Percentiles rank a stretch among this genome's conserved stretches.
Conservation (phyloP, 345 rosid genomes). For the Hibiscus tridactylites region DNA sequence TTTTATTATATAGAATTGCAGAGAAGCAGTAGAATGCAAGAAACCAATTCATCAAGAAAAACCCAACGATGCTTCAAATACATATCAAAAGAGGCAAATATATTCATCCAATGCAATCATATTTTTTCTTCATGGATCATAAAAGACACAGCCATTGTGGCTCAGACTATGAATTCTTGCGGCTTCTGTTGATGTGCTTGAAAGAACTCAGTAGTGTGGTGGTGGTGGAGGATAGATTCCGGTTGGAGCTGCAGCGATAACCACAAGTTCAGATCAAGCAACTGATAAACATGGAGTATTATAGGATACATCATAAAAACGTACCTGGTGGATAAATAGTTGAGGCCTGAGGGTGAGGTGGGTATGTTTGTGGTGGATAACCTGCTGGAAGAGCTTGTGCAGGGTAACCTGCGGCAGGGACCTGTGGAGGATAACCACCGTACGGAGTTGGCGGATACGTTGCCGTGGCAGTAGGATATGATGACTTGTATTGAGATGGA, state of each 20-base stretch:
- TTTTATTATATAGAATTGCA: not conserved
- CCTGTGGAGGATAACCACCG: not conserved
- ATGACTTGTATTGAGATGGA: not conserved
- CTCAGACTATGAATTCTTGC: not conserved
- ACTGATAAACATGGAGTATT: not conserved
- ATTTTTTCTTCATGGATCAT: not conserved
- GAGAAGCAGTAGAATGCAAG: not conserved
- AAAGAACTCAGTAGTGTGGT: not conserved
- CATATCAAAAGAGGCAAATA: not conserved
- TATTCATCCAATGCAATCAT: not conserved
- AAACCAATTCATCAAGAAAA: not conserved
- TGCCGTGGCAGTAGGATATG: not conserved
- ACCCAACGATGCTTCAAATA: not conserved
- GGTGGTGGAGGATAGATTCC: slow-evolving; percentile 2
- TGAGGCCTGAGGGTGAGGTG: slow-evolving; percentile 12
- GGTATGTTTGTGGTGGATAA: slow-evolving; percentile 22
- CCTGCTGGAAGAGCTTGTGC: slow-evolving; percentile 6
- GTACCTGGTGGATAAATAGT: slow-evolving; percentile 34
- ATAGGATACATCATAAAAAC: not conserved
- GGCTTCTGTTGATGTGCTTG: not conserved
- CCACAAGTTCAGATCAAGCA: not conserved
- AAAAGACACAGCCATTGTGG: not conserved
- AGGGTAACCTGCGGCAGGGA: slow-evolving; percentile 14
- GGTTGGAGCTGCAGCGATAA: not conserved
- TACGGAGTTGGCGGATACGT: slow-evolving; percentile 13